phyloP scores from a whole-genome alignment of 306 rosid species.

The Dryas alaskensis region DNA sequence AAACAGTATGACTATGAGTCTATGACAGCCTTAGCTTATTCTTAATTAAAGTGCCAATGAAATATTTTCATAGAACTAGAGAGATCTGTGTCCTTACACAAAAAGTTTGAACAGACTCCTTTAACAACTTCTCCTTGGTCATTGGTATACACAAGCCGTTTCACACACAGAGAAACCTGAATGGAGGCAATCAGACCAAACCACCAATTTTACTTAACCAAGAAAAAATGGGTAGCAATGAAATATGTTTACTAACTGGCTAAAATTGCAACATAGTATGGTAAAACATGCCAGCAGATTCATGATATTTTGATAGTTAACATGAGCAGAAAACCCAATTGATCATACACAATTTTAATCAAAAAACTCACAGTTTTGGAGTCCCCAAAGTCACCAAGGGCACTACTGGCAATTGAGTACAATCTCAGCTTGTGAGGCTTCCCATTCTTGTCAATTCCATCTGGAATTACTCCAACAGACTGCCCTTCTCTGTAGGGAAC shows the following conservation, averaged over 20 bases:
- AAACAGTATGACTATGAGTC: not conserved
- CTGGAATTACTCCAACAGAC: constrained; percentile 83
- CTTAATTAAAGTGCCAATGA: not conserved
- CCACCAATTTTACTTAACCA: not conserved
- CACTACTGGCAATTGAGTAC: constrained; percentile 93
- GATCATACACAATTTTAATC: not conserved
- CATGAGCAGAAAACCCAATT: not conserved
- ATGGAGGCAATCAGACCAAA: constrained; percentile 21
- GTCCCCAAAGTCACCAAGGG: constrained; percentile 91
- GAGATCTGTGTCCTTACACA: constrained; percentile 58
- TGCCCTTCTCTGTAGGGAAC: constrained; percentile 98
- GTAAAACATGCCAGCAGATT: not conserved
- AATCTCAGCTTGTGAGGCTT: constrained; percentile 89
- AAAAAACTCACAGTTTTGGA: constrained; percentile 71
- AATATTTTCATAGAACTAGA: constrained; percentile 14
- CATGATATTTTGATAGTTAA: not conserved
- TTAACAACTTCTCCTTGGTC: constrained; percentile 84
- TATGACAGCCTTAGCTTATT: not conserved
- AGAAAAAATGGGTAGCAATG: not conserved
- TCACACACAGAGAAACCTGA: constrained; percentile 97
- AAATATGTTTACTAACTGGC: not conserved
- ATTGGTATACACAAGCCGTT: constrained; percentile 87
- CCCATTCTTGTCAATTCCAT: constrained; percentile 85
- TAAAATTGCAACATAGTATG: not conserved
- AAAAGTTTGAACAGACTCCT: constrained; percentile 95